Conservation (phyloP, 257 asterid genomes). For the Solanum rostratum region DNA sequence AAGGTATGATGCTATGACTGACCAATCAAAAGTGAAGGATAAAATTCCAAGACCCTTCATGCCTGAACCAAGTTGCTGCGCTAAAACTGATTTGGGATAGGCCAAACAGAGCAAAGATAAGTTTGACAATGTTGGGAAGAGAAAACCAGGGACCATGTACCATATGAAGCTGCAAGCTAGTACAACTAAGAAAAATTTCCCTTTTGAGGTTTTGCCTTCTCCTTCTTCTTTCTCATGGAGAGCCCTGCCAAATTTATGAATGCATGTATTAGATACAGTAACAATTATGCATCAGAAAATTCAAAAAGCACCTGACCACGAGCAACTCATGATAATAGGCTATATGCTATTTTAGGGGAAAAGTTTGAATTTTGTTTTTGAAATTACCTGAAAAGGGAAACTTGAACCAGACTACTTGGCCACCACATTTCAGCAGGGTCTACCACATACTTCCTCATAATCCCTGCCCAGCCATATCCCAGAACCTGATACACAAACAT, state of each 20-base stretch:
- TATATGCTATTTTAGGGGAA: background rate
- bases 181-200: conserved; percentile 51
- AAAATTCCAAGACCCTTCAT: conserved; percentile 51
- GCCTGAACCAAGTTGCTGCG: conserved; percentile 67
- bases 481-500: conserved; percentile 18
- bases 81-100: conserved; percentile 37
- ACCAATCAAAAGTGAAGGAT: conserved; percentile 58
- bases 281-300: background rate
- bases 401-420: conserved; percentile 50
- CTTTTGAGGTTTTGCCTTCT: conserved; percentile 18
- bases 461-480: conserved; percentile 65
- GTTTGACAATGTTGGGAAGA: conserved; percentile 28
- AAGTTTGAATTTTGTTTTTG: background rate
- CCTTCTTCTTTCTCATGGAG: conserved; percentile 45
- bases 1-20: conserved; percentile 36
- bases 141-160: conserved; percentile 47
- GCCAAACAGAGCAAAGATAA: conserved; percentile 41
- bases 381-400: conserved; percentile 49
- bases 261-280: background rate
- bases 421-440: conserved; percentile 70
- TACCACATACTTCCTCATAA: conserved; percentile 38
- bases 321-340: background rate
- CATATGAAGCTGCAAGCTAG: conserved; percentile 41
- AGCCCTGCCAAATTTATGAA: conserved; percentile 37
- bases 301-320: background rate